A percentile compares a stretch with the other conserved stretches of the same genome.
phyloP scores from a whole-genome alignment of 805 yeast species.

The Teunomyces barrocoloradensis region DNA sequence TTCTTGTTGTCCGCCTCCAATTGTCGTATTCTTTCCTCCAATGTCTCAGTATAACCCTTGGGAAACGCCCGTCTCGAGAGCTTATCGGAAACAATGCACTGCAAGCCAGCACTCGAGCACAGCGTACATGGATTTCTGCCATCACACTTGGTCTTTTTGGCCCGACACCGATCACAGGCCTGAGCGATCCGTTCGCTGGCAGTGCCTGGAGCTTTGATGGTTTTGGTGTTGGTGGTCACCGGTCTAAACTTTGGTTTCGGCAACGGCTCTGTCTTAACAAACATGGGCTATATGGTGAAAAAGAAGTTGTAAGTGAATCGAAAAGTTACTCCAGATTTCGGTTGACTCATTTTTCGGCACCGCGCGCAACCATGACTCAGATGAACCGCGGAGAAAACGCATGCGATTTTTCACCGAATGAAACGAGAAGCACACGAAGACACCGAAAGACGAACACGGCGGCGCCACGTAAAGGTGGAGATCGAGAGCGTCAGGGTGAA shows the following conservation, averaged over 20 bases:
- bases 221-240: constrained; percentile 25
- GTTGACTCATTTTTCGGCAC: constrained; percentile 2
- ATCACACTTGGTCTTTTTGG: constrained; percentile 77
- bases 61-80: constrained; percentile 86
- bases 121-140: constrained; percentile 77
- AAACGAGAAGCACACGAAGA: background rate
- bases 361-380: background rate
- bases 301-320: background rate
- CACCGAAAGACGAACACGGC: background rate
- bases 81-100: constrained; percentile 84
- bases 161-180: constrained; percentile 87
- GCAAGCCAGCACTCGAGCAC: constrained; percentile 81
- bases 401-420: background rate
- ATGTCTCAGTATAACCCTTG: constrained; percentile 85
- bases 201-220: constrained; percentile 69
- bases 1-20: constrained; percentile 78
- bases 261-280: background rate
- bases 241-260: background rate
- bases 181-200: constrained; percentile 74
- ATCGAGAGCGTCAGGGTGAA: background rate
- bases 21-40: constrained; percentile 85
- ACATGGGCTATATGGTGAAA: background rate
- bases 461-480: constrained; percentile 3
- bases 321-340: background rate
- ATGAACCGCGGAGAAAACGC: background rate